phyloP scores from a whole-genome alignment of 2,329 filamentous ascomycete species.

The Hypomyces perniciosus region DNA sequence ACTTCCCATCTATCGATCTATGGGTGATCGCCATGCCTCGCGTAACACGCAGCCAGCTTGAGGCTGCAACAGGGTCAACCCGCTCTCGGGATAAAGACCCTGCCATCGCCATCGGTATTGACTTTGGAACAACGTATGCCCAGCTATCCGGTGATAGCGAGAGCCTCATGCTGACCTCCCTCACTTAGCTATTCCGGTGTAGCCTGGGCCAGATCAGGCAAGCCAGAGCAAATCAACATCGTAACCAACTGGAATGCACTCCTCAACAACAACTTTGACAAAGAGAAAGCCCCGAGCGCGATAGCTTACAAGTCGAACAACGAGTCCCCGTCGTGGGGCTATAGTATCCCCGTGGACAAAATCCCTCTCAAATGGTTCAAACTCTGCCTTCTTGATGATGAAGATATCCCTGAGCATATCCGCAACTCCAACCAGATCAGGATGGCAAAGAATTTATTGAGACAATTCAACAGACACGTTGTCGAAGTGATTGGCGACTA shows the following conservation, averaged over 20 bases:
- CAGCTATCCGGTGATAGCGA: not conserved
- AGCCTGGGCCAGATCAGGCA: conserved; percentile 30
- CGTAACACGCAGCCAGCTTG: not conserved
- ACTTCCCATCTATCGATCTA: not conserved
- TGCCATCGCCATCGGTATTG: conserved; percentile 34
- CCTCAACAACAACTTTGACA: conserved; percentile 19
- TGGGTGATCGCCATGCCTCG: not conserved
- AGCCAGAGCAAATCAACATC: conserved; percentile 23
- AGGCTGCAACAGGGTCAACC: not conserved
- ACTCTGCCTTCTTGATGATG: conserved; percentile 29
- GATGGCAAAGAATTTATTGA: not conserved
- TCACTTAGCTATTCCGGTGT: conserved; percentile 32
- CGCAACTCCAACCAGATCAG: conserved; percentile 17
- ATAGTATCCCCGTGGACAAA: conserved; percentile 18
- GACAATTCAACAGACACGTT: conserved; percentile 13
- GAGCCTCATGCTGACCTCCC: not conserved
- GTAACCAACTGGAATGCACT: conserved; percentile 27
- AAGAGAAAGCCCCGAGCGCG: conserved; percentile 26
- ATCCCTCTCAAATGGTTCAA: conserved; percentile 37
- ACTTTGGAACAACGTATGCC: conserved; percentile 42
- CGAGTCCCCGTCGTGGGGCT: conserved; percentile 24
- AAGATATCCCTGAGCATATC: conserved; percentile 23
- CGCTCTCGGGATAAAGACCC: not conserved
- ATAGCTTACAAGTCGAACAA: conserved; percentile 15
- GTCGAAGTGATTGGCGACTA: conserved; percentile 28